Base-by-base conservation (phyloP, 768 basidiomycete species). In the Mycena indigotica region DNA sequence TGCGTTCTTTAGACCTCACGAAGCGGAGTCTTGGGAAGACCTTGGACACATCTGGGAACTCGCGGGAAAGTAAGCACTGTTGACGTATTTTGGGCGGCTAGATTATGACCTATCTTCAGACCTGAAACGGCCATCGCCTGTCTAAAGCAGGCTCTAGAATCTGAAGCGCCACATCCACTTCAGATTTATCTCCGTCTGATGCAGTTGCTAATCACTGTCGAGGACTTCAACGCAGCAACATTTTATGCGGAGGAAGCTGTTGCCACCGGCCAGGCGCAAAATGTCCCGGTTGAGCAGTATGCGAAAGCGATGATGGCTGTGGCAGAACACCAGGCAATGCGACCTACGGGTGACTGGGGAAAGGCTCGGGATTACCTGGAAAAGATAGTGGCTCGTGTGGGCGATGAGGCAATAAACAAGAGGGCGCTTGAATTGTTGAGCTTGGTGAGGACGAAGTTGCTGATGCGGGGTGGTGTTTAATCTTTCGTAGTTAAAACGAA, bases 11-110 rank as follows among this genome's bases (percentile, higher is more conserved):
- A 88, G 87, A 39, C 89, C 89, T 12, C 88, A 88, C 66, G 89
- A 91, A 66, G 83, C 86, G 23, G 78, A 90, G 25, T 79, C 89
- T 72, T 91, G 89, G 89, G 82, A 84, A 41, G 89, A 88, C 6
- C 78, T 89, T 58, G 88, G 84, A 2, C 79, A 80, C 38, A 86
- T 87, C 55, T 90, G 89, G 69, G 85, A 87, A 65, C 83, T 84
- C 56, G 77, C 88, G 56, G 79, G 81, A 55, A 75, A 79, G 87
- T 87, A 55, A 49, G 82, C 66, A n/a, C 12, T 10, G 3, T 5
- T n/a, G n/a, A n/a, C n/a, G n/a, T n/a, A n/a, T n/a, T 17, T 2
- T 19, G 8, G 24, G 8, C 16, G 2, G 8, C 29, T 5, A 12
- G 41, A 38, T 21, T 4, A 19, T 19, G 15, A 23, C 23, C 19